phyloP scores from a whole-genome alignment of 2,329 filamentous ascomycete genomes.

The Paracoccidioides brasiliensis region DNA sequence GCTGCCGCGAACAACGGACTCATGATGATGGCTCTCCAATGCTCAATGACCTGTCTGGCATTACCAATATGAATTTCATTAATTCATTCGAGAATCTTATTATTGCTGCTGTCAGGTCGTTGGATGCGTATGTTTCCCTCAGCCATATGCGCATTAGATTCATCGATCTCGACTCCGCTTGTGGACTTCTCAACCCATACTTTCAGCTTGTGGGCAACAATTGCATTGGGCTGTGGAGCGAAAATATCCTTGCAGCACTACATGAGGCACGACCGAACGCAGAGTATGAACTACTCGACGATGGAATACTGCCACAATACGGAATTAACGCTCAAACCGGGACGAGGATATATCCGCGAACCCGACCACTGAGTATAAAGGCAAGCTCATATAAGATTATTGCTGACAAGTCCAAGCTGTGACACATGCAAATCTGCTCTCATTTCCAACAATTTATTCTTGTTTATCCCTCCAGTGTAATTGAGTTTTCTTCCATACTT shows the following conservation, averaged over 20 bases:
- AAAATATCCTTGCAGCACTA: conserved; percentile 50
- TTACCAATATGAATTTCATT: conserved; percentile 61
- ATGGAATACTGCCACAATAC: conserved; percentile 43
- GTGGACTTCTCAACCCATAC: conserved; percentile 59
- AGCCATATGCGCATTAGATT: conserved; percentile 58
- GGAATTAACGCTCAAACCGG: conserved; percentile 21
- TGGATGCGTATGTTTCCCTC: conserved; percentile 47
- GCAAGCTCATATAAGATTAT: conserved; percentile 28
- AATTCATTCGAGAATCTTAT: conserved; percentile 57
- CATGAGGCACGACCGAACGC: conserved; percentile 45
- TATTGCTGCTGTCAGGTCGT: conserved; percentile 46
- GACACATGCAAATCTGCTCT: neutral
- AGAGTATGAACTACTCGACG: conserved; percentile 48
- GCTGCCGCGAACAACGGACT: conserved; percentile 40
- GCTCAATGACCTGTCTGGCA: conserved; percentile 54
- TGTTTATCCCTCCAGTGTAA: neutral
- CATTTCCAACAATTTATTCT: neutral
- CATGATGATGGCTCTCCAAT: conserved; percentile 20
- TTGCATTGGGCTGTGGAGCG: conserved; percentile 61
- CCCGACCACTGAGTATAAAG: conserved; percentile 28
- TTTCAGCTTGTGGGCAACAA: conserved; percentile 49
- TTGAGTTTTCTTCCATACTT: neutral
- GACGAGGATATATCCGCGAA: conserved; percentile 26
- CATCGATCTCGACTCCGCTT: conserved; percentile 59
- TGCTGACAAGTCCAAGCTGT: conserved; percentile 25